Percentiles rank a stretch among this genome's conserved stretches.
These are phyloP conservation scores for Lasiodiplodia citricola DNA, from an alignment of 2,329 filamentous ascomycete genomes.

Conservation along the genomic window DNA sequence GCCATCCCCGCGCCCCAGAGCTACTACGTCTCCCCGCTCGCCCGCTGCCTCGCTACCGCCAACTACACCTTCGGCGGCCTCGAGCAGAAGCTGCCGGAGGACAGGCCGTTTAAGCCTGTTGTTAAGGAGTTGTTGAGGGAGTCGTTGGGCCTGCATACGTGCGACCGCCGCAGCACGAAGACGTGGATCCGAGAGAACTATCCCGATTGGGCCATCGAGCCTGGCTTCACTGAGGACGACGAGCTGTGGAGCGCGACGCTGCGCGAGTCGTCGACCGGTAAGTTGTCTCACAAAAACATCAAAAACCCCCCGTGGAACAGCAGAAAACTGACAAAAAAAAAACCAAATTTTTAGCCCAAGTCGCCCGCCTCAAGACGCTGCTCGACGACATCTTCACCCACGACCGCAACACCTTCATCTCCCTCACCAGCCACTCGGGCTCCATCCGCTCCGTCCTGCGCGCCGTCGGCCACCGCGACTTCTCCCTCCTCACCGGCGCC, in stretches of 20 bases:
- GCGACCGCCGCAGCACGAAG: slow-evolving; percentile 65
- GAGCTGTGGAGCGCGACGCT: slow-evolving; percentile 53
- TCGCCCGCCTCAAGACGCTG: slow-evolving; percentile 39
- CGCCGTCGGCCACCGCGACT: slow-evolving; percentile 66
- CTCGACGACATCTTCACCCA: slow-evolving; percentile 60
- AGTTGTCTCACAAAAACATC: neutral
- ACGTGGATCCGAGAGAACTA: slow-evolving; percentile 59
- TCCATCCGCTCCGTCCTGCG: slow-evolving; percentile 61
- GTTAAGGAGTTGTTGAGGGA: slow-evolving; percentile 72
- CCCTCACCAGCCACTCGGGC: slow-evolving; percentile 64
- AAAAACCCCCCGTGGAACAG: too few species aligned
- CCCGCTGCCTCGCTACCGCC: slow-evolving; percentile 67
- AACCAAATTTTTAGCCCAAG: slow-evolving; percentile 12
- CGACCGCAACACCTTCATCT: slow-evolving; percentile 56
- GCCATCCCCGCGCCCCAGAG: slow-evolving; percentile 66
- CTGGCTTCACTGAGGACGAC: slow-evolving; percentile 65
- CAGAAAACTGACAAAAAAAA: neutral
- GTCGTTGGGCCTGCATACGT: slow-evolving; percentile 70
- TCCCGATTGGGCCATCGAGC: slow-evolving; percentile 63
- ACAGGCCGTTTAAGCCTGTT: slow-evolving; percentile 60
- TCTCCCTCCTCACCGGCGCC: slow-evolving; percentile 68
- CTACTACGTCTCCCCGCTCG: slow-evolving; percentile 70
- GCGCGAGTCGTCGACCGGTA: slow-evolving; percentile 24
- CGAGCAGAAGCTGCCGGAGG: slow-evolving; percentile 51
- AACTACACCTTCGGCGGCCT: slow-evolving; percentile 65